Evolutionary conservation across 1,284 basidiomycete genomes (phyloP).

Genomic region (Afroboletus lepidellus): DNA sequence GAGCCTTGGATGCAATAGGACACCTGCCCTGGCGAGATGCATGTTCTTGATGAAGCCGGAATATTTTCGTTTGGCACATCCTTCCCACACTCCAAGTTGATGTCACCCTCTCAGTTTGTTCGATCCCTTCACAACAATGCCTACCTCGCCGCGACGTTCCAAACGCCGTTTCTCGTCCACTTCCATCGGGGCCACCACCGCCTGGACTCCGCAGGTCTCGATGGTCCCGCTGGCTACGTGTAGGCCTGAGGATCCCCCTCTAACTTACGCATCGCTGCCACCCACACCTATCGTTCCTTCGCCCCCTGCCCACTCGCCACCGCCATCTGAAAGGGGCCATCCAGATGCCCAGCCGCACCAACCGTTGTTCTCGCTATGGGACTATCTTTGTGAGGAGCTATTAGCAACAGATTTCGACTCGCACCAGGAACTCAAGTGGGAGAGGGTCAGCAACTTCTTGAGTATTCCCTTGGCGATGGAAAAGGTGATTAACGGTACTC

Average conservation of each 20-base stretch:
- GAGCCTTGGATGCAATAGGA: slow-evolving; percentile 32
- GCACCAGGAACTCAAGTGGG: slow-evolving; percentile 93
- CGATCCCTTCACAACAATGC: slow-evolving; percentile 24
- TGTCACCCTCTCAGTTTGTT: not conserved
- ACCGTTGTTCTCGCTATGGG: slow-evolving; percentile 82
- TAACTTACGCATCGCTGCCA: slow-evolving; percentile 67
- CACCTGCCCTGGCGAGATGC: slow-evolving; percentile 35
- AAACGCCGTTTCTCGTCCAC: slow-evolving; percentile 34
- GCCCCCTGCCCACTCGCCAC: slow-evolving; percentile 36
- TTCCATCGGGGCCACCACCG: slow-evolving; percentile 23
- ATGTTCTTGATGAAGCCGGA: slow-evolving; percentile 15
- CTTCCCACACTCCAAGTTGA: slow-evolving; percentile 21
- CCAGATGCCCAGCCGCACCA: slow-evolving; percentile 12
- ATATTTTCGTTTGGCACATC: not conserved
- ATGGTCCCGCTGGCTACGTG: slow-evolving; percentile 13
- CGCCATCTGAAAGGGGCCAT: slow-evolving; percentile 11
- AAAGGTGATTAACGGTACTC: slow-evolving; percentile 56
- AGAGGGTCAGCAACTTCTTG: slow-evolving; percentile 96
- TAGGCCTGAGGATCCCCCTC: slow-evolving; percentile 19
- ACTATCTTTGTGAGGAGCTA: slow-evolving; percentile 85
- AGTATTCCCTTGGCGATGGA: slow-evolving; percentile 92
- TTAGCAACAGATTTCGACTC: slow-evolving; percentile 90
- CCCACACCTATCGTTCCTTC: slow-evolving; percentile 62
- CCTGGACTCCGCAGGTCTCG: slow-evolving; percentile 24
- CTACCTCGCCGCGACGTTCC: slow-evolving; percentile 33